Base-by-base conservation (phyloP, 179 eudicot species). In the Drosera spatulata region DNA sequence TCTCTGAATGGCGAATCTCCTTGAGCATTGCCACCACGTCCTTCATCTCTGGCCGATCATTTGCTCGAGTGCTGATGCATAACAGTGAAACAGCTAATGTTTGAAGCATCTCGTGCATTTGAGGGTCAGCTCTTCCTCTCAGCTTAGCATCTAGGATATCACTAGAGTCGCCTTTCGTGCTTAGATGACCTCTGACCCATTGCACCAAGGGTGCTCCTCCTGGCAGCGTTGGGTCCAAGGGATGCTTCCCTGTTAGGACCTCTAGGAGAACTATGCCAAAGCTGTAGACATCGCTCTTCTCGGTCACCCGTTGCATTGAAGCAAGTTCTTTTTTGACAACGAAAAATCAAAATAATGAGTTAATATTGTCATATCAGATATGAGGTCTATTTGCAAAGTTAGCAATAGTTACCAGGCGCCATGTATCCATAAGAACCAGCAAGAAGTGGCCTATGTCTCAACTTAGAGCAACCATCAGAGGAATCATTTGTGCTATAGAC, bases 381-480 rank as follows among this genome's bases (percentile, higher is more conserved):
- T 22, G 1, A 22, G 33, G 33, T 22, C 33, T 22, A 22, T 22
- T 22, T 22, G 2, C 41, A 55, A 33, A 39, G 2, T 33, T 7
- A 33, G 8, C 4, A 42, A 37, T 40, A 60, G 62, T 62, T 77
- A 91, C 97, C 97, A 8, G 97, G 96, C 71, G 97, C 97, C 96
- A 91, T 91, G 47, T 91, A 88, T 10, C 97, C 97, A 66, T 88
- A 91, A 59, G 97, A 85, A 56, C 97, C 97, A 55, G 96, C 96
- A 5, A 91, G 77, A 1, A 79, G 80, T 58, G 91, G 86, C 65
- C 81, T 81, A 43, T 73, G 88, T 46, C 57, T 75, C 61, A 66
- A 69, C 69, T 81, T 83, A 58, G 81, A 54, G 48, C 53, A 12
- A 58, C 66, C 84, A 49, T 62, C 65, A 39, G 13, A 33, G 13